phyloP scores from a whole-genome alignment of 2,329 filamentous ascomycete genomes.

The Hypoxylon sp. region DNA sequence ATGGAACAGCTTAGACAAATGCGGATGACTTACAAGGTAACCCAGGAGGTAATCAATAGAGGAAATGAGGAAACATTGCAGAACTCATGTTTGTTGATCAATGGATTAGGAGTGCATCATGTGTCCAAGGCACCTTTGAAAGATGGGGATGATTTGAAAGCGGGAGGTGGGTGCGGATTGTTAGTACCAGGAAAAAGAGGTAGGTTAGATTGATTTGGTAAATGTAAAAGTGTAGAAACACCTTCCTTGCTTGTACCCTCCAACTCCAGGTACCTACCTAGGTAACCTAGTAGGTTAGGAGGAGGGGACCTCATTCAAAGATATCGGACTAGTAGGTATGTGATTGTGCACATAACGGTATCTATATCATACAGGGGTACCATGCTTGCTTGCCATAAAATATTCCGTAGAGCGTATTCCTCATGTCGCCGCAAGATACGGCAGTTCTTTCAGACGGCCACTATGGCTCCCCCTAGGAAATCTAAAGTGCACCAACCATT shows the following conservation, averaged over 20 bases:
- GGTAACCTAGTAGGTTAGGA: too few species aligned
- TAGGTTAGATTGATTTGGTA: too few species aligned
- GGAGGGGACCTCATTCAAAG: not conserved
- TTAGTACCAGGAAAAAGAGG: too few species aligned
- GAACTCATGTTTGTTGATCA: not conserved
- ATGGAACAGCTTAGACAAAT: constrained; percentile 29
- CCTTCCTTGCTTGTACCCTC: too few species aligned
- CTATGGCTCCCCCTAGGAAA: constrained; percentile 57
- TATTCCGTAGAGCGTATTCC: not conserved
- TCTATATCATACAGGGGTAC: not conserved
- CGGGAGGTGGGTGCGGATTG: too few species aligned
- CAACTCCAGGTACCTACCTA: too few species aligned
- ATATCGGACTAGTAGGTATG: not conserved
- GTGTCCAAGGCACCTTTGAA: not conserved
- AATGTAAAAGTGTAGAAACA: too few species aligned
- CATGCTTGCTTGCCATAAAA: not conserved
- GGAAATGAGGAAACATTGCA: constrained; percentile 7
- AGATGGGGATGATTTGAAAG: not conserved
- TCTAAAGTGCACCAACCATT: constrained; percentile 63
- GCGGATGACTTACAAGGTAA: constrained; percentile 16
- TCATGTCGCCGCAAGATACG: not conserved
- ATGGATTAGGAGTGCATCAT: not conserved
- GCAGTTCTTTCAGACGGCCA: not conserved
- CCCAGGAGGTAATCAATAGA: constrained; percentile 26
- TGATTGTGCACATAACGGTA: not conserved